These are phyloP conservation scores for Paramecium octaurelia DNA, from an alignment of 73 alveolate species.

Conservation along the genomic window DNA sequence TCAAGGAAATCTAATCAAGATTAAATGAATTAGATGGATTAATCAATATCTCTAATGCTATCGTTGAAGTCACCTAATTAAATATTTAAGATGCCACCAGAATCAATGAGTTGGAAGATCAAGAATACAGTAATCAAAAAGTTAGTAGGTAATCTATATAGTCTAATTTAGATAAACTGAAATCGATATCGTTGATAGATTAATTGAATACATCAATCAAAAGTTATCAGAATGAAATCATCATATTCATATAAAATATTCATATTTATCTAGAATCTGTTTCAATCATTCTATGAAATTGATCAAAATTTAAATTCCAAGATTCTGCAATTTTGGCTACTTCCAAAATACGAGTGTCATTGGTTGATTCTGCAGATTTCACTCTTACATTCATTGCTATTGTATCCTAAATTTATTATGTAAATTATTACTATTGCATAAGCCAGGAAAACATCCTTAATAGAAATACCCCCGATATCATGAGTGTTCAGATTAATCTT, in stretches of 20 bases:
- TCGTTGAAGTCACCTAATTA: slow-evolving; percentile 12
- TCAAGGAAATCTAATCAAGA: slow-evolving; percentile 1
- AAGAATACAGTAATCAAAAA: neutral
- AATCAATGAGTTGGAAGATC: neutral
- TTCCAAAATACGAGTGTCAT: neutral
- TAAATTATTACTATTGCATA: neutral
- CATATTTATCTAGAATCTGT: slow-evolving; percentile 1
- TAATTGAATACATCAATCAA: slow-evolving; percentile 5
- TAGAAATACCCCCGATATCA: neutral
- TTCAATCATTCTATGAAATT: neutral
- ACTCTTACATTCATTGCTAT: neutral
- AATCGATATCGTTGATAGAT: slow-evolving; percentile 45
- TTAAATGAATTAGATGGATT: slow-evolving; percentile 24
- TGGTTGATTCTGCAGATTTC: slow-evolving; percentile 7
- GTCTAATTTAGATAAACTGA: neutral
- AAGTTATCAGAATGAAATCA: slow-evolving; percentile 26
- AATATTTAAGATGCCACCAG: neutral
- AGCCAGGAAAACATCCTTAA: slow-evolving; percentile 15
- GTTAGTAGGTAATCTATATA: slow-evolving; percentile 32
- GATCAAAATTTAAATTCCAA: neutral
- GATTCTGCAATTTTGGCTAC: neutral
- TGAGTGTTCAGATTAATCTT: neutral
- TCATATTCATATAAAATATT: neutral
- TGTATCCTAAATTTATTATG: neutral
- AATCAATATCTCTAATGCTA: neutral